These are phyloP conservation scores for Podila clonocystis DNA, from an alignment of 192 early-diverging fungal species.

Conservation along the genomic window DNA sequence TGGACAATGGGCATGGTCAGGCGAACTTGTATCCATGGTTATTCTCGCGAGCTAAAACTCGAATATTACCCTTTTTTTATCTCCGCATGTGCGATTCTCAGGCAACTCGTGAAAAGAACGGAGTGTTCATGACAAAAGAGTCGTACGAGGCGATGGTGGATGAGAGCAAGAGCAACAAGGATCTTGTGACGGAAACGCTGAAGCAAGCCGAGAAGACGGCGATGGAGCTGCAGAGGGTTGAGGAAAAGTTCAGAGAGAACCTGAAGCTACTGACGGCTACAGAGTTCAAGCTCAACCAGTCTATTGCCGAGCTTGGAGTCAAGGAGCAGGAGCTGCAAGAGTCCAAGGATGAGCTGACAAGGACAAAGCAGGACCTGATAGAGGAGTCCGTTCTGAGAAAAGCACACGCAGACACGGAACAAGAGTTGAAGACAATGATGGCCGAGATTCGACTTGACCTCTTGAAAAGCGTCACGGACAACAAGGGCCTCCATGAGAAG, in stretches of 20 bases:
- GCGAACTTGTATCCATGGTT: background rate
- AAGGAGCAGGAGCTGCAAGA: slow-evolving; percentile 36
- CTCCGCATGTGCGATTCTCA: background rate
- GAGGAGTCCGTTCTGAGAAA: slow-evolving; percentile 52
- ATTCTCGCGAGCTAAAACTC: background rate
- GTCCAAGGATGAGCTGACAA: slow-evolving; percentile 19
- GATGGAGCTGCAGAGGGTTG: slow-evolving; percentile 44
- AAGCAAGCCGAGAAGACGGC: slow-evolving; percentile 32
- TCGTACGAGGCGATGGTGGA: slow-evolving; percentile 65
- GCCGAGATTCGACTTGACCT: slow-evolving; percentile 44
- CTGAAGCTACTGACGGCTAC: slow-evolving; percentile 39
- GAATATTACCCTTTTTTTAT: too few relatives aligned
- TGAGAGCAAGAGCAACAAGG: slow-evolving; percentile 54
- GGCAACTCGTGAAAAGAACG: slow-evolving; percentile 86
- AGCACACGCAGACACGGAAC: slow-evolving; percentile 61
- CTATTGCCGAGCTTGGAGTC: slow-evolving; percentile 41
- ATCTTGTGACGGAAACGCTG: slow-evolving; percentile 34
- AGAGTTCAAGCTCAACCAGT: slow-evolving; percentile 32
- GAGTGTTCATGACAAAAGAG: slow-evolving; percentile 80
- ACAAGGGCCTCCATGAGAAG: slow-evolving; percentile 33
- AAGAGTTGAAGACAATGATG: slow-evolving; percentile 49
- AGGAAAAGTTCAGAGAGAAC: slow-evolving; percentile 50
- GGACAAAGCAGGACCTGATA: slow-evolving; percentile 34
- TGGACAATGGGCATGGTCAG: background rate
- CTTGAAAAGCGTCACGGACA: slow-evolving; percentile 39